Evolutionary conservation across 805 yeast genomes (phyloP), one percentile per base, ranked within the genome.

Genomic region (Metschnikowia dekortorum): DNA sequence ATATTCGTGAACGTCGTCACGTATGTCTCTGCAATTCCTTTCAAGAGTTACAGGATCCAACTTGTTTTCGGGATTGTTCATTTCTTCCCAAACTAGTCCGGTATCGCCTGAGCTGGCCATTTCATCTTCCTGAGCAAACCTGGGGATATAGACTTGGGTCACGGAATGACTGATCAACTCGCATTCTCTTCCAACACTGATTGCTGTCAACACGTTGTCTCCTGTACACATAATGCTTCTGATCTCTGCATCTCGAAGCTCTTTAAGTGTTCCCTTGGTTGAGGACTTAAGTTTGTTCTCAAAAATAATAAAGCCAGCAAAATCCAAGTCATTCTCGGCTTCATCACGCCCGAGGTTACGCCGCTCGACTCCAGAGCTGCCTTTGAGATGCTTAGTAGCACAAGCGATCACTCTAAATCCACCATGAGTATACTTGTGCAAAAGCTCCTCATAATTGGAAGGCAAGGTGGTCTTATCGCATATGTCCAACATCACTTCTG

Each of bases 221-320:
- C 99, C 99, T 0, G 99, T 94, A 67, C 99, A 94, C 99, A 94
- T 94, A 30, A 90, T 72, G 0, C 94, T 87, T 58, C 97, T 75
- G 45, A 94, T 77, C 22, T 80, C 75, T 0, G 99, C 97, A 6
- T 73, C 74, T 22, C 72, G 71, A 45, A 94, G 73, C 51, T 80
- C 76, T 10, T 66, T 55, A 45, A 94, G 74, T 0, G 91, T 88
- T 0, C 71, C 67, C 8, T 73, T 74, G 0, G 97, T 86, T 0
- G 85, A 73, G 1, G 76, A 70, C 63, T 94, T 94, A 61, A 94
- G 73, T 66, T 89, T 88, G 67, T 94, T 94, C 64, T 94, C 98
- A 71, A 94, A 94, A 3, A 94, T 76, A 52, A 94, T 87, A 59
- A 94, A 90, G 0, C 99, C 99, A 40, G 85, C 65, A 64, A 94